Conservation (phyloP, 2,329 filamentous ascomycete genomes). For the Plenodomus biglobosus region DNA sequence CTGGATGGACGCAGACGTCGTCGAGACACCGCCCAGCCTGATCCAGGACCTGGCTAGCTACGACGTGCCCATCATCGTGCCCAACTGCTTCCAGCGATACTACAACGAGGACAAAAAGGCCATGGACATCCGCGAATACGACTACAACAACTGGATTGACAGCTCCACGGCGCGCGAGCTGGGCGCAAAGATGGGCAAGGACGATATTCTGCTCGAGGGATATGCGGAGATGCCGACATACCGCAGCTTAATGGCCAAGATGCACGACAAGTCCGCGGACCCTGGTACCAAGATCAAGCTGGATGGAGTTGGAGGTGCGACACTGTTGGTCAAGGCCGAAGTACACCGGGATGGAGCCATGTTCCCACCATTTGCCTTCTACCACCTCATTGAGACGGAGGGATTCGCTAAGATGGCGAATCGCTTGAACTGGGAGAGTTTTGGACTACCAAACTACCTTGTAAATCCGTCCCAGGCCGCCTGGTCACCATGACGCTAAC, state of each 20-base stretch:
- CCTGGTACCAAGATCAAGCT: constrained; percentile 67
- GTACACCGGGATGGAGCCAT: constrained; percentile 97
- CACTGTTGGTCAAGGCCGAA: constrained; percentile 90
- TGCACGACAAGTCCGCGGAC: constrained; percentile 60
- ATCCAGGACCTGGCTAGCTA: constrained; percentile 90
- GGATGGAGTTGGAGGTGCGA: constrained; percentile 92
- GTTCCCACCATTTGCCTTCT: constrained; percentile 96
- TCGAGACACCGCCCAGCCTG: constrained; percentile 80
- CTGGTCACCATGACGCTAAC: constrained; percentile 4
- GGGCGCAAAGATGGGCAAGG: constrained; percentile 76
- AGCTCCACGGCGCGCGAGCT: constrained; percentile 76
- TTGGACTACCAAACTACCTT: constrained; percentile 95
- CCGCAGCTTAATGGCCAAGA: constrained; percentile 84
- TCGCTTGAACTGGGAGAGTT: constrained; percentile 80
- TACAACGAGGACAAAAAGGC: constrained; percentile 68
- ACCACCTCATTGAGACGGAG: constrained; percentile 96
- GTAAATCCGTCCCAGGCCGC: constrained; percentile 54
- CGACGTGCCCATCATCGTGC: constrained; percentile 87
- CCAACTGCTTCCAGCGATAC: constrained; percentile 93
- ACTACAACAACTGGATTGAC: constrained; percentile 98
- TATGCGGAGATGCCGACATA: constrained; percentile 94
- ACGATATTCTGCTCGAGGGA: constrained; percentile 91
- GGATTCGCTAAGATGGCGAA: constrained; percentile 97
- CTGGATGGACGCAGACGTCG: constrained; percentile 90
- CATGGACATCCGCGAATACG: constrained; percentile 79